Evolutionary conservation across 805 yeast species (phyloP).

Genomic region (Metschnikowia henanensis): DNA sequence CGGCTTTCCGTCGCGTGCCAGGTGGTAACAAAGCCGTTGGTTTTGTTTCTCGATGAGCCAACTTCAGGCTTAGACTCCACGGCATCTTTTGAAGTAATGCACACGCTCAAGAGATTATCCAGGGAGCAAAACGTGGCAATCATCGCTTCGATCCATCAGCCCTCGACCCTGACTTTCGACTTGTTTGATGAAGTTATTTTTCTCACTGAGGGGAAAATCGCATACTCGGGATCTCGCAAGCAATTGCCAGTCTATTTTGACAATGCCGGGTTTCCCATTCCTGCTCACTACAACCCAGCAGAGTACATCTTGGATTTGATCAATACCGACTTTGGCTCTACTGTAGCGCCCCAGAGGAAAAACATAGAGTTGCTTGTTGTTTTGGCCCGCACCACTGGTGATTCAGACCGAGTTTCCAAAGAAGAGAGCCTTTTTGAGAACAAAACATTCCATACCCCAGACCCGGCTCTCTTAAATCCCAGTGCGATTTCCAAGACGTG

Average conservation of each 20-base stretch:
- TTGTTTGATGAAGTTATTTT: constrained; percentile 67
- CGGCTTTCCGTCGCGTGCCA: constrained; percentile 78
- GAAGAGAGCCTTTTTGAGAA: not conserved
- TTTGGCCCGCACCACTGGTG: not conserved
- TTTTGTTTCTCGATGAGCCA: constrained; percentile 82
- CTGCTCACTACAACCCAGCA: constrained; percentile 24
- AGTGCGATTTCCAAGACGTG: constrained; percentile 10
- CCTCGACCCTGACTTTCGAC: constrained; percentile 71
- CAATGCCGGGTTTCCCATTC: constrained; percentile 21
- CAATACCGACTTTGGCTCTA: constrained; percentile 25
- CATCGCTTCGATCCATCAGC: constrained; percentile 79
- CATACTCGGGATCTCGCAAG: constrained; percentile 43
- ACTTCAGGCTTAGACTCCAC: constrained; percentile 85
- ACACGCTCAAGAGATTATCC: constrained; percentile 51
- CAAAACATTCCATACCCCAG: not conserved
- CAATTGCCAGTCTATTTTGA: constrained; percentile 51
- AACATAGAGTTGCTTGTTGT: constrained; percentile 6
- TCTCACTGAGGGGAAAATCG: constrained; percentile 58
- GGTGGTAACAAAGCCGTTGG: constrained; percentile 69
- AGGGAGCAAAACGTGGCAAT: constrained; percentile 60
- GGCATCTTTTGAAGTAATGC: constrained; percentile 64
- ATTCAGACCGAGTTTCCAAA: not conserved
- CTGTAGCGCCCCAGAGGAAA: not conserved
- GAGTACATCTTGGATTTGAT: constrained; percentile 31
- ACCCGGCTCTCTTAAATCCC: not conserved